phyloP scores from a whole-genome alignment of 2,329 filamentous ascomycete genomes.

The Stromatinia cepivora region DNA sequence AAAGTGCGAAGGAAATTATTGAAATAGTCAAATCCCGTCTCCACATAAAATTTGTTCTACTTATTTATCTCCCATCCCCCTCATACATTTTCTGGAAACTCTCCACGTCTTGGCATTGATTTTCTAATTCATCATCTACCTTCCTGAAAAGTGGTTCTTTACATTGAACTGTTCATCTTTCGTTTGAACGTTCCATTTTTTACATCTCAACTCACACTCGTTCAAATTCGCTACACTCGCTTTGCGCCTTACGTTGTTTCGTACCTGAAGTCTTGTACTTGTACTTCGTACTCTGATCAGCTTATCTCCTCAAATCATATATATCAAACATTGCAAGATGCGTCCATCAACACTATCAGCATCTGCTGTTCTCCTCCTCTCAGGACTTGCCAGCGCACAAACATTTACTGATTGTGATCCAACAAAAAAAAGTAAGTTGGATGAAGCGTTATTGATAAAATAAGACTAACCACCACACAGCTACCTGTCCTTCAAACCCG shows the following conservation, averaged over 20 bases:
- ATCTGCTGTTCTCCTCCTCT: constrained; percentile 23
- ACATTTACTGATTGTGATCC: constrained; percentile 26
- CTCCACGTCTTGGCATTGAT: constrained; percentile 19
- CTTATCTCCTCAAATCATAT: not conserved
- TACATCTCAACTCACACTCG: not conserved
- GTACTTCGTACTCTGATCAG: not conserved
- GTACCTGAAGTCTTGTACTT: constrained; percentile 18
- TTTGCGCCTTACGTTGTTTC: not conserved
- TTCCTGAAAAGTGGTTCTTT: constrained; percentile 5
- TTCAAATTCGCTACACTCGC: constrained; percentile 1
- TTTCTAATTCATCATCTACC: constrained; percentile 14
- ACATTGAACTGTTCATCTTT: constrained; percentile 9
- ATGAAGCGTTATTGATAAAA: not conserved
- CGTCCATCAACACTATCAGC: constrained; percentile 30
- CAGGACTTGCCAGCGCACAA: constrained; percentile 24
- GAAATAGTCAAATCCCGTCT: constrained; percentile 9
- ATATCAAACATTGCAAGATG: constrained; percentile 29
- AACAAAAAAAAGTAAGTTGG: constrained; percentile 20
- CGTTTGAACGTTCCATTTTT: not conserved
- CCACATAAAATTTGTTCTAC: not conserved
- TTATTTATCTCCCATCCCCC: constrained; percentile 9
- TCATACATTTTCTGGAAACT: not conserved
- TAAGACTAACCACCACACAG: constrained; percentile 32
- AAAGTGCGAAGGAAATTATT: not conserved
- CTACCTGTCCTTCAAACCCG: constrained; percentile 47